Conservation (phyloP, 2,329 filamentous ascomycete genomes). For the Aspergillus pseudoterreus region DNA sequence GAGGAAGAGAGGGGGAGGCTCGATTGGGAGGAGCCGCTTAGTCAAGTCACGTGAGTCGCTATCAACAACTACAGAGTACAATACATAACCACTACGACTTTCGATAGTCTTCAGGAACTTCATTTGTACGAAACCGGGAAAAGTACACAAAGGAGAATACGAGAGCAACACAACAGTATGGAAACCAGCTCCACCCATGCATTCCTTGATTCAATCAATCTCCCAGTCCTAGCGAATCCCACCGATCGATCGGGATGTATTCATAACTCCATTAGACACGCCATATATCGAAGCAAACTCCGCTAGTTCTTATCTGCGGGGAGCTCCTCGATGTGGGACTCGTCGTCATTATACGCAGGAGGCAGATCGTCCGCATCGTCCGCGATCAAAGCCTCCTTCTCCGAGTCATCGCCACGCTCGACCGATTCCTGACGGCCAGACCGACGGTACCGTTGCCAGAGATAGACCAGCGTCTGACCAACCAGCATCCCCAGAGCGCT, state of each 20-base stretch:
- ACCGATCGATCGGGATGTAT: not conserved
- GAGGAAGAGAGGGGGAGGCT: not conserved
- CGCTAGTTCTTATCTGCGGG: constrained; percentile 31
- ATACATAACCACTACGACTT: no score
- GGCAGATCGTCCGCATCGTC: constrained; percentile 30
- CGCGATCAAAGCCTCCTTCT: constrained; percentile 42
- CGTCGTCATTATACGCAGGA: constrained; percentile 35
- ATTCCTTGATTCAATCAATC: not conserved
- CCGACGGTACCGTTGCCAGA: constrained; percentile 42
- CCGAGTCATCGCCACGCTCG: constrained; percentile 36
- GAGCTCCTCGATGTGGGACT: constrained; percentile 18
- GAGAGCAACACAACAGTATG: not conserved
- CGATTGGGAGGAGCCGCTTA: not conserved
- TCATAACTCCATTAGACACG: not conserved
- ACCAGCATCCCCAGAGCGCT: constrained; percentile 47
- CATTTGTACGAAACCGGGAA: not conserved
- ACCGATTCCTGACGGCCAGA: constrained; percentile 23
- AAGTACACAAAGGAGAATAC: not conserved
- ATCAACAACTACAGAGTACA: no score
- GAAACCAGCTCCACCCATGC: not conserved
- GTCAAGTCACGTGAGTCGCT: no score
- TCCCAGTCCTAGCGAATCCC: not conserved
- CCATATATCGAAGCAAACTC: no score
- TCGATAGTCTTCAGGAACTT: not conserved
- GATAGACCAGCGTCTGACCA: constrained; percentile 42